Evolutionary conservation across 2,329 filamentous ascomycete species (phyloP), one percentile per base, ranked within the genome.

Genomic region (Microsporum ferrugineum): DNA sequence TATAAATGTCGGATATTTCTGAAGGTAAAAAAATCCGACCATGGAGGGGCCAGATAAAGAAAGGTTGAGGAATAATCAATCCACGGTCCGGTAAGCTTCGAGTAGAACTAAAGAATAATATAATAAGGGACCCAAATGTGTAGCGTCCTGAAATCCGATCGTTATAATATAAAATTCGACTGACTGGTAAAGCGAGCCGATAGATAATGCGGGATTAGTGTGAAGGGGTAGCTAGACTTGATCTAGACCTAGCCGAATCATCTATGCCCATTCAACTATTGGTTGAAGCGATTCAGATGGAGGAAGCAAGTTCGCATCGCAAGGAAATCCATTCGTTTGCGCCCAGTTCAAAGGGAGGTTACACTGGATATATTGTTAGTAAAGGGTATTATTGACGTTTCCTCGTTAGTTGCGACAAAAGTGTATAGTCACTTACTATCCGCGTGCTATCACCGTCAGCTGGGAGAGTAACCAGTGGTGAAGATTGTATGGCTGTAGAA

Each of bases 341-440:
- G 70, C 69, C 75, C 75, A 77, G 60, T 67, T 69, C 64, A 69
- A 70, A 67, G 71, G 73, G 66, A 69, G 71, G 65, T 74, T 73
- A 67, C 70, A 76, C 53, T 57, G 5, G 8, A 56, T 60, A 61
- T 4, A 23, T 14, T 43, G 61, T 68, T 63, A 69, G 63, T 58
- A n/a, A 6, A 45, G 23, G 34, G 2, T 58, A 27, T 23, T 27
- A 14, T 12, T 73, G 71, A 51, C 77, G 73, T 10, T 31, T 29
- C 12, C 23, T 14, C 38, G 2, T 43, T 57, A 4, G 8, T 7
- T 79, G 75, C 2, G 66, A 74, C 78, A 65, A 80, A 77, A 58
- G 63, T 60, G 65, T 63, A 34, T 61, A 59, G 67, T 68, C 66
- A 70, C 71, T 67, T 70, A 74, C 71, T 60, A 73, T 69, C 41